Percentiles rank a stretch among this genome's conserved stretches.
phyloP scores from a whole-genome alignment of 768 basidiomycete genomes.

The Xerocomellus dryophilus region DNA sequence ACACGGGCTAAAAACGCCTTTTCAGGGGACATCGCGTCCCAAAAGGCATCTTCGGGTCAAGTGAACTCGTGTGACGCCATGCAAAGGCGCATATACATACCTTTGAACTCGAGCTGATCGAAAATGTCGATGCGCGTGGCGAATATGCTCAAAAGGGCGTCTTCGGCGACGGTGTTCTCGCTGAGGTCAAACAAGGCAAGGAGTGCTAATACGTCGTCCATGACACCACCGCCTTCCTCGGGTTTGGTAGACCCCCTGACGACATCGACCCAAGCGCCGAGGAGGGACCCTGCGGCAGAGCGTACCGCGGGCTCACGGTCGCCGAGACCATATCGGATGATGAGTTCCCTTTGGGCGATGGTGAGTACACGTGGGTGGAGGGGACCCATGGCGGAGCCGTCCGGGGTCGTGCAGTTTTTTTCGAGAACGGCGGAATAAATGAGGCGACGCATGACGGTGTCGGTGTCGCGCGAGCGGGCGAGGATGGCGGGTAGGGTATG shows the following conservation, averaged over 20 bases:
- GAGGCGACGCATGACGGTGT: slow-evolving; percentile 67
- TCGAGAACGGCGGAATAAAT: slow-evolving; percentile 63
- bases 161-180: slow-evolving; percentile 61
- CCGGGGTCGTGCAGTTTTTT: slow-evolving; percentile 34
- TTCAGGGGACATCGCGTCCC: slow-evolving; percentile 67
- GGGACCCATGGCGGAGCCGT: slow-evolving; percentile 43
- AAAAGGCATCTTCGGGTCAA: slow-evolving; percentile 59
- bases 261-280: slow-evolving; percentile 74
- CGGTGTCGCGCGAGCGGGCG: slow-evolving; percentile 75
- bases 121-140: slow-evolving; percentile 61
- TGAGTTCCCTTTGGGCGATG: slow-evolving; percentile 69
- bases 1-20: slow-evolving; percentile 79
- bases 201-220: slow-evolving; percentile 44
- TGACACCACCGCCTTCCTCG: slow-evolving; percentile 37
- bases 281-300: slow-evolving; percentile 65
- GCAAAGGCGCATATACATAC: slow-evolving; percentile 38
- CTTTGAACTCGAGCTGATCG: slow-evolving; percentile 64
- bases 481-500: slow-evolving; percentile 65
- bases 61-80: neutral
- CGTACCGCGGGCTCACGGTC: slow-evolving; percentile 79
- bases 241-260: slow-evolving; percentile 35
- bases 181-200: slow-evolving; percentile 58
- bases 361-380: slow-evolving; percentile 65
- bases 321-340: slow-evolving; percentile 79
- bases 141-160: slow-evolving; percentile 74